Evolutionary conservation across 164 flowering plant genomes (phyloP).

Genomic region (Annona cherimola): DNA sequence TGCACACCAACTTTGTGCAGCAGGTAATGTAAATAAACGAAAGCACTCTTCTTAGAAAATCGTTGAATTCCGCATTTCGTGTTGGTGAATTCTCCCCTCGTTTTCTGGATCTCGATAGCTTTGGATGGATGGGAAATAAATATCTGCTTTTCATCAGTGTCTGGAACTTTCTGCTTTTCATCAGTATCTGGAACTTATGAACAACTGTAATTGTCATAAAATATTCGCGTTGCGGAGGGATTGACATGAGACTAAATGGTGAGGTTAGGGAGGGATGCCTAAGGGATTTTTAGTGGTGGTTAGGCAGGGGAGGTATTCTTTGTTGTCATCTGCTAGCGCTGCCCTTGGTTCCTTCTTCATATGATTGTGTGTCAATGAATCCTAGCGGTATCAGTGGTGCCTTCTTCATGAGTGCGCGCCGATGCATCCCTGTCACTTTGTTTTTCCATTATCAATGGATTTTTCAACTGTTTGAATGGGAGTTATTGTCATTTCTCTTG

Average conservation of each 20-base stretch:
- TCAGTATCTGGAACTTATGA: not conserved
- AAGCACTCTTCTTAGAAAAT: not conserved
- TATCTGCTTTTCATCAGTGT: too few species aligned
- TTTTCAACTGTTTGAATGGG: not conserved
- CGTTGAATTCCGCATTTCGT: not conserved
- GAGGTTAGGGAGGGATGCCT: too few species aligned
- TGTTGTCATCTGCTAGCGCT: not conserved
- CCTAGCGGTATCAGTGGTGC: not conserved
- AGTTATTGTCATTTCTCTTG: constrained; percentile 2
- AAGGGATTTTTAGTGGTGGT: too few species aligned
- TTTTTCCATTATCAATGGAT: not conserved
- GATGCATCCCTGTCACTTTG: not conserved
- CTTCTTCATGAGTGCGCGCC: not conserved
- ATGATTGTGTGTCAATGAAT: not conserved
- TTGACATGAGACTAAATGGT: too few species aligned
- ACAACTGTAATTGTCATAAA: too few species aligned
- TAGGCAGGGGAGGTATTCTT: not conserved
- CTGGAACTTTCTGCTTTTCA: not conserved
- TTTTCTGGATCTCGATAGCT: not conserved
- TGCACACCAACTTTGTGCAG: constrained; percentile 97
- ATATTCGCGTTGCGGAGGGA: too few species aligned
- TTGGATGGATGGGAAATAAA: not conserved
- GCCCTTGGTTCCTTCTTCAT: not conserved
- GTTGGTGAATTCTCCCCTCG: not conserved
- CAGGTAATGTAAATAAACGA: constrained; percentile 33